These are phyloP conservation scores for Talaromyces funiculosus DNA, from an alignment of 2,329 filamentous ascomycete species.

Conservation along the genomic window DNA sequence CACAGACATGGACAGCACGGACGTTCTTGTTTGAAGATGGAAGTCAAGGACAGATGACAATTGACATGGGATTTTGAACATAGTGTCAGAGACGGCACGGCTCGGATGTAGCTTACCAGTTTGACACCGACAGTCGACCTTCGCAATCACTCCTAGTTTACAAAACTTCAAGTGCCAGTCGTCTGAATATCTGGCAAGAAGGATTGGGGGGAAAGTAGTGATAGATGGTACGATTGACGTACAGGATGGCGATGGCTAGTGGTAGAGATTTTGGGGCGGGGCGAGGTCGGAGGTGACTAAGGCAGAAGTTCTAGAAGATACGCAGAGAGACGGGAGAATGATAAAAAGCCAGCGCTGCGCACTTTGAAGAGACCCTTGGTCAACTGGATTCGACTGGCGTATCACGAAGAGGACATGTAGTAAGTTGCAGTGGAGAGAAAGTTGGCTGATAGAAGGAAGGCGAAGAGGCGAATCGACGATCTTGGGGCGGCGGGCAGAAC, in stretches of 20 bases:
- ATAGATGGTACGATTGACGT: not conserved
- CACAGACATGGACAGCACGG: not conserved
- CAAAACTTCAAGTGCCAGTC: not conserved
- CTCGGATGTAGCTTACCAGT: not conserved
- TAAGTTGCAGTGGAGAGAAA: not conserved
- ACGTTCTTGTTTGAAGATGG: not conserved
- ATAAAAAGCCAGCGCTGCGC: not conserved
- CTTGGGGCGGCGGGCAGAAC: not conserved
- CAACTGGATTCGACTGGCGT: not conserved
- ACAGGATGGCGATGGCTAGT: not conserved
- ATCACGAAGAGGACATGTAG: not conserved
- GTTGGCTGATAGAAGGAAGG: not conserved
- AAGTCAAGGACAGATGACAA: not conserved
- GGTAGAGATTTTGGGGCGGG: not conserved
- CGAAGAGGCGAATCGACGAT: not conserved
- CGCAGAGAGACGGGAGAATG: not conserved
- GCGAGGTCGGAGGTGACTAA: constrained; percentile 1
- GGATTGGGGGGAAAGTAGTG: not conserved
- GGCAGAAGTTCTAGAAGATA: constrained; percentile 5
- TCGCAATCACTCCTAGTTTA: not conserved
- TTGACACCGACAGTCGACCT: not conserved
- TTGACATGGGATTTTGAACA: not conserved
- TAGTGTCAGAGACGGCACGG: not conserved
- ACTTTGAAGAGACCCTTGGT: not conserved
- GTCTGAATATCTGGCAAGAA: not conserved